Percentiles rank a stretch among this genome's conserved stretches.
Evolutionary conservation across 75 land plant species (phyloP).

Genomic region (Larix kaempferi): DNA sequence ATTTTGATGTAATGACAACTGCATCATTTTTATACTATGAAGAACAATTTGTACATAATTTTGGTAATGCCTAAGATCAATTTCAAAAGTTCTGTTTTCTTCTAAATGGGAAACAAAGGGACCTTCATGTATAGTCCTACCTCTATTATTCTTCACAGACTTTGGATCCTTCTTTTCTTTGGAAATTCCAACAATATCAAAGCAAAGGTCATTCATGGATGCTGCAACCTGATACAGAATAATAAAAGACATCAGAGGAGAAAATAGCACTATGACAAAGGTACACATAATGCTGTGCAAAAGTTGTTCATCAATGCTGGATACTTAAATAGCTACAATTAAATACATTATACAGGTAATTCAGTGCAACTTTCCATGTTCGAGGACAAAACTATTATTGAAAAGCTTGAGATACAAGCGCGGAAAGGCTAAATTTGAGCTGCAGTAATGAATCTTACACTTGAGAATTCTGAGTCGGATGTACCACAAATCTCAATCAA

Average conservation of each 20-base stretch:
- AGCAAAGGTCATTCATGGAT: constrained; percentile 87
- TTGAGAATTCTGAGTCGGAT: constrained; percentile 86
- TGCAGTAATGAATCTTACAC: constrained; percentile 33
- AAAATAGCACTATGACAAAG: neutral
- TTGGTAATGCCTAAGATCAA: no score
- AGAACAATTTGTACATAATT: no score
- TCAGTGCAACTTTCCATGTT: neutral
- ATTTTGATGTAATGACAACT: no score
- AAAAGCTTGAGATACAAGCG: no score
- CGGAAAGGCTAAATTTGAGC: neutral
- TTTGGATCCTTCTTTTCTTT: constrained; percentile 83
- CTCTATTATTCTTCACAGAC: constrained; percentile 66
- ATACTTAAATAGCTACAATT: neutral
- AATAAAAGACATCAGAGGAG: neutral
- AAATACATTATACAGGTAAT: neutral
- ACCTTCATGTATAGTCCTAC: constrained; percentile 18
- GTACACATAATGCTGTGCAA: no score
- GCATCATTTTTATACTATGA: no score
- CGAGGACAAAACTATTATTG: neutral
- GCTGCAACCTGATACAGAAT: constrained; percentile 51
- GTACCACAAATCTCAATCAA: constrained; percentile 89
- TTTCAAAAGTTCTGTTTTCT: no score
- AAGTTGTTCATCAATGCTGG: neutral
- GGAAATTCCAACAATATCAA: constrained; percentile 72
- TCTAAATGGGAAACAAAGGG: no score